Percentiles rank a stretch among this genome's conserved stretches.
These are phyloP conservation scores for Syzygium syzygioides DNA, from an alignment of 441 rosid species.

Conservation along the genomic window DNA sequence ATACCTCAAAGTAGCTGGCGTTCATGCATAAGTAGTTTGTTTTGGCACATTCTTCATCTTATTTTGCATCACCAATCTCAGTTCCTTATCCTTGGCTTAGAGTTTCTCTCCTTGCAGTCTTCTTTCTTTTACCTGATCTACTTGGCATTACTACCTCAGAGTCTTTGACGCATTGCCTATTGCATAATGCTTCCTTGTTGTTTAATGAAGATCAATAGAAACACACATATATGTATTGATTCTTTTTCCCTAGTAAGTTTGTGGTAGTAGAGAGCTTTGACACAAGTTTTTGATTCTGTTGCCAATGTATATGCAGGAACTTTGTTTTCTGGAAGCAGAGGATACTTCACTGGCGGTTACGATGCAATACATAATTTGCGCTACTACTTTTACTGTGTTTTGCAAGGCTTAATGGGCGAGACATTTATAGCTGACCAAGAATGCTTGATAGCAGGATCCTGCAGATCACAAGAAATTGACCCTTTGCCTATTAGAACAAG, in stretches of 20 bases:
- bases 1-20: not conserved
- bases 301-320: constrained; percentile 44
- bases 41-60: not conserved
- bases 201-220: not conserved
- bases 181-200: not conserved
- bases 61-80: not conserved
- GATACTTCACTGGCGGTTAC: constrained; percentile 40
- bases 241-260: not conserved
- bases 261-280: not conserved
- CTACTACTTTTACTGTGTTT: not conserved
- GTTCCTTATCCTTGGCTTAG: not conserved
- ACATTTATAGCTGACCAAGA: not conserved
- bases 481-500: constrained; percentile 67
- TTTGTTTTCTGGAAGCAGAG: constrained; percentile 63
- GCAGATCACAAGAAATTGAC: constrained; percentile 38
- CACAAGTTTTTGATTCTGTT: not conserved
- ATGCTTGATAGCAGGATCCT: constrained; percentile 32
- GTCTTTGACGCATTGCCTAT: not conserved
- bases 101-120: not conserved
- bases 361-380: not conserved
- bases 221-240: not conserved
- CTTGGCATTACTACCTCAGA: not conserved
- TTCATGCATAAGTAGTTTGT: not conserved
- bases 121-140: not conserved
- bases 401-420: not conserved